These are phyloP conservation scores for Corylus americana DNA, from an alignment of 306 rosid genomes.

Conservation along the genomic window DNA sequence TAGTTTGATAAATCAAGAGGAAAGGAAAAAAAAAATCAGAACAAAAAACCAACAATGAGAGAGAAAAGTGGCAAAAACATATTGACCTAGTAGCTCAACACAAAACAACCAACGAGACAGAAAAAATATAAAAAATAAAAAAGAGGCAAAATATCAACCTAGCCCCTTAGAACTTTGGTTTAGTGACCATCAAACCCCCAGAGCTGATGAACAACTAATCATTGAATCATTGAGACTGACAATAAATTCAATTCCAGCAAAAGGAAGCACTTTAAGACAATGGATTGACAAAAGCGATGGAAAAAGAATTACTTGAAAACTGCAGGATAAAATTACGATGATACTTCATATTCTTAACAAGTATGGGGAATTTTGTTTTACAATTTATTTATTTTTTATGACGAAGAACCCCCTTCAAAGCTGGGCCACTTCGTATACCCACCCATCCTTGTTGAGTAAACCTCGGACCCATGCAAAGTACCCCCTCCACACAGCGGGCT, in stretches of 20 bases:
- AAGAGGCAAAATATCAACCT: neutral
- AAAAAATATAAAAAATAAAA: neutral
- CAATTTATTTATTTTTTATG: neutral
- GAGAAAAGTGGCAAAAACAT: neutral
- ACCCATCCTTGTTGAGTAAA: too few relatives aligned
- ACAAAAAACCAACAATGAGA: neutral
- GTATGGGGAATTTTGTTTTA: neutral
- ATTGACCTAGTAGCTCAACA: neutral
- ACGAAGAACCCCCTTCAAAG: too few relatives aligned
- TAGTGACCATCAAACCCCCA: neutral
- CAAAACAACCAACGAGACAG: neutral
- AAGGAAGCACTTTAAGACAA: neutral
- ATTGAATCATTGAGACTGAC: neutral
- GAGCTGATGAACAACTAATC: neutral
- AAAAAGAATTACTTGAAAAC: neutral
- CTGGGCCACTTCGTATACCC: too few relatives aligned
- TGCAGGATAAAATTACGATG: neutral
- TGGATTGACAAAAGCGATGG: neutral
- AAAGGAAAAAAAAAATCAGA: neutral
- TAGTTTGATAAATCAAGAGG: conserved; percentile 11
- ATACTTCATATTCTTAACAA: neutral
- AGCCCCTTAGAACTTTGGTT: neutral
- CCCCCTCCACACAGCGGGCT: too few relatives aligned
- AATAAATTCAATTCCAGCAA: neutral
- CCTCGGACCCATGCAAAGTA: too few relatives aligned